Conservation (phyloP, 2,329 filamentous ascomycete species). For the Pseudocercospora ulei region DNA sequence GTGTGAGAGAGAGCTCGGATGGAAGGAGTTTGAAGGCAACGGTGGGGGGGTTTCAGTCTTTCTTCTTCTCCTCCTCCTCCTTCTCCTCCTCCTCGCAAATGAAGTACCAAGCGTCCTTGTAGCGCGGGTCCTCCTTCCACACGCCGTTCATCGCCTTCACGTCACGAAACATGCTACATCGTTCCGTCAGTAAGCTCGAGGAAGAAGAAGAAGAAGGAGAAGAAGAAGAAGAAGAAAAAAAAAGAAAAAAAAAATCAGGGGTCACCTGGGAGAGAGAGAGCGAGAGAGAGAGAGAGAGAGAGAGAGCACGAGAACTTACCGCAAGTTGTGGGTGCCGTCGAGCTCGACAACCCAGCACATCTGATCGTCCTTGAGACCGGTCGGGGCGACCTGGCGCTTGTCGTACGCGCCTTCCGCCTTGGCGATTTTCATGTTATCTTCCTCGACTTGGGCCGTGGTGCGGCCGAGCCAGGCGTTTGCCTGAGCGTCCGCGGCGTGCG, state of each 20-base stretch:
- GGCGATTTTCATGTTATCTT: conserved; percentile 36
- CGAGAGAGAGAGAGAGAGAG: no score
- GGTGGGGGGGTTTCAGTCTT: background rate
- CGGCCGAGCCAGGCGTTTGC: conserved; percentile 33
- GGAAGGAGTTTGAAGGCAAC: background rate
- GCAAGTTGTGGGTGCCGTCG: conserved; percentile 29
- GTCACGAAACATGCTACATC: conserved; percentile 28
- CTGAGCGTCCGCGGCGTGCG: conserved; percentile 7
- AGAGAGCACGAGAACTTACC: no score
- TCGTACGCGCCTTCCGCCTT: conserved; percentile 31
- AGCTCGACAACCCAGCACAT: conserved; percentile 34
- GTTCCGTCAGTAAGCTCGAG: conserved; percentile 2
- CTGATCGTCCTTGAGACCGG: conserved; percentile 31
- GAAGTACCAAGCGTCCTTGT: conserved; percentile 33
- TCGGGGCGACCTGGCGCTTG: conserved; percentile 31
- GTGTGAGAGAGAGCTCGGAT: background rate
- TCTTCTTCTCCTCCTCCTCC: conserved; percentile 16
- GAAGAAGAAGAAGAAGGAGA: no score
- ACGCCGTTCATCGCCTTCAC: conserved; percentile 33
- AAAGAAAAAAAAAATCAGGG: no score
- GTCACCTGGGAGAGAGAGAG: no score
- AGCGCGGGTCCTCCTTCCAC: conserved; percentile 33
- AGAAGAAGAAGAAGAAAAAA: no score
- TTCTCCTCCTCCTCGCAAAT: conserved; percentile 28
- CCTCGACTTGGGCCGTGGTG: conserved; percentile 34